Conservation (phyloP, 2,329 filamentous ascomycete genomes). For the Trichocomaceae sp. region DNA sequence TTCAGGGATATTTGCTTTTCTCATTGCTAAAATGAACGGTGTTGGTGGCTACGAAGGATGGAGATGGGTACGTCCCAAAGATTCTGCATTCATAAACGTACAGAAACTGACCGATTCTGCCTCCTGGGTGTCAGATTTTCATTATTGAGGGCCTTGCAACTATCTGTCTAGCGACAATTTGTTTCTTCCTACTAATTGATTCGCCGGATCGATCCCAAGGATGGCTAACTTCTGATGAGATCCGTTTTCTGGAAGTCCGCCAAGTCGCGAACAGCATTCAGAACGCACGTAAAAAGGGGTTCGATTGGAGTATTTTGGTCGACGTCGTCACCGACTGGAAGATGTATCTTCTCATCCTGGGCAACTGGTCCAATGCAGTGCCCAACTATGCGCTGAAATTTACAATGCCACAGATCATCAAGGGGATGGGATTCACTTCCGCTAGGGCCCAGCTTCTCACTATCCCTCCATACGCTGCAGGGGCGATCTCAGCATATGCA, state of each 20-base stretch:
- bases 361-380: neutral
- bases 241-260: conserved; percentile 36
- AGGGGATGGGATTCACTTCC: conserved; percentile 37
- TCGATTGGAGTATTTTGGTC: conserved; percentile 27
- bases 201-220: conserved; percentile 28
- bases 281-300: conserved; percentile 10
- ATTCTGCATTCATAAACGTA: too few relatives aligned
- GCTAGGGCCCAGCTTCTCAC: conserved; percentile 39
- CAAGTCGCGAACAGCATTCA: conserved; percentile 23
- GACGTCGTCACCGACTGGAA: conserved; percentile 45
- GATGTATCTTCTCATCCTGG: conserved; percentile 38
- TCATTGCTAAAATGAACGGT: conserved; percentile 76
- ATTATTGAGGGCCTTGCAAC: conserved; percentile 60
- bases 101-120: too few relatives aligned
- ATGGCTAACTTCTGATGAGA: conserved; percentile 39
- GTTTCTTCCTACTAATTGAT: conserved; percentile 26
- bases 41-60: conserved; percentile 36
- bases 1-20: conserved; percentile 71
- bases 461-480: conserved; percentile 21
- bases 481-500: conserved; percentile 19
- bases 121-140: too few relatives aligned
- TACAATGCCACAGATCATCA: conserved; percentile 37
- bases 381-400: conserved; percentile 20
- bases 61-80: conserved; percentile 17
- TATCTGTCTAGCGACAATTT: conserved; percentile 43